phyloP scores from a whole-genome alignment of 2,329 filamentous ascomycete genomes.

The Ophiostoma sp. region DNA sequence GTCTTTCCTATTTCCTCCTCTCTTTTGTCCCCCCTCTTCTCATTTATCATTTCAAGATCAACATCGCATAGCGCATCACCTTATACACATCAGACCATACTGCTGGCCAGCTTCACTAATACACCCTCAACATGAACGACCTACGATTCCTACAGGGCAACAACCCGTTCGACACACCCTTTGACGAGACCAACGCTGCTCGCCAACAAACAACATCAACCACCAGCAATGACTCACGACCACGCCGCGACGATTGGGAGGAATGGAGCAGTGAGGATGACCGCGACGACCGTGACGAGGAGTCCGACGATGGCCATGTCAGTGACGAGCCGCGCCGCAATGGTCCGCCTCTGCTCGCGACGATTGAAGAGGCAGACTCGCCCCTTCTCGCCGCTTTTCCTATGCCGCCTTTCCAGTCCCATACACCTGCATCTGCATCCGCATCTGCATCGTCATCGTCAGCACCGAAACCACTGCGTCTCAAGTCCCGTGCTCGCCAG shows the following conservation, averaged over 20 bases:
- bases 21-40: too few relatives aligned
- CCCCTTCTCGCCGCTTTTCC: neutral
- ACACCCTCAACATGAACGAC: conserved; percentile 30
- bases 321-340: conserved; percentile 4
- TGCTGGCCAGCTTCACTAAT: neutral
- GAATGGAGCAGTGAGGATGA: neutral
- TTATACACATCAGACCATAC: neutral
- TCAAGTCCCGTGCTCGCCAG: conserved; percentile 57
- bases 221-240: neutral
- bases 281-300: conserved; percentile 39
- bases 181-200: conserved; percentile 7
- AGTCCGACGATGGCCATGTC: neutral
- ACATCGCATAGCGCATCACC: neutral
- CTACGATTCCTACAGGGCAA: conserved; percentile 24
- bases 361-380: conserved; percentile 19
- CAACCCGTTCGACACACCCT: conserved; percentile 26
- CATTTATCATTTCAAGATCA: neutral
- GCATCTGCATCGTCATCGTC: conserved; percentile 32
- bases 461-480: conserved; percentile 38
- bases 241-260: neutral
- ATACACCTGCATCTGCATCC: neutral
- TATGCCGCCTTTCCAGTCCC: neutral
- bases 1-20: too few relatives aligned
- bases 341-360: conserved; percentile 15
- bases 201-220: neutral